Conservation (phyloP, 768 basidiomycete species). For the Pholiota microspora region DNA sequence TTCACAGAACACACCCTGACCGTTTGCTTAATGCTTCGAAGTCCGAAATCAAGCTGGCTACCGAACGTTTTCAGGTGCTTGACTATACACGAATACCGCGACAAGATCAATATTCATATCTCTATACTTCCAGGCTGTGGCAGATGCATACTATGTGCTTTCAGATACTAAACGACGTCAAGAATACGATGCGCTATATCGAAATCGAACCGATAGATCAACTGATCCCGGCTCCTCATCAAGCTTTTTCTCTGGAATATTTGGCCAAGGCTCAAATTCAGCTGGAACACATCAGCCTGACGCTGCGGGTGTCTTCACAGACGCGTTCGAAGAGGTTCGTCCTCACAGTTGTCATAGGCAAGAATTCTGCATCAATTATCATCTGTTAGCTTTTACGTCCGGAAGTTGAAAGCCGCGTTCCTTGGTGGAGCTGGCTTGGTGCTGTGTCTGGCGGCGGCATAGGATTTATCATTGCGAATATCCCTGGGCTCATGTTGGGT, state of each 20-base stretch:
- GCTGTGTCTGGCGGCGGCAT: slow-evolving; percentile 69
- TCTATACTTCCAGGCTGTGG: slow-evolving; percentile 73
- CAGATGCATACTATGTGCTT: slow-evolving; percentile 93
- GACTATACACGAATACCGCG: background rate
- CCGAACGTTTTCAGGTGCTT: slow-evolving; percentile 81
- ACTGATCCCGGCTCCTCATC: slow-evolving; percentile 65
- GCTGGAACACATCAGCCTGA: slow-evolving; percentile 49
- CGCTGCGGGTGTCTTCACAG: slow-evolving; percentile 79
- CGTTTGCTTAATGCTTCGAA: slow-evolving; percentile 68
- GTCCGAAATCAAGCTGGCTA: slow-evolving; percentile 70
- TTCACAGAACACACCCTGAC: slow-evolving; percentile 82
- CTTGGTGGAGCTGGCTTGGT: slow-evolving; percentile 79
- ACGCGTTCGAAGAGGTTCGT: slow-evolving; percentile 88
- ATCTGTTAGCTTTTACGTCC: slow-evolving; percentile 67
- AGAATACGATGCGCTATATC: slow-evolving; percentile 72
- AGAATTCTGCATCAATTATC: background rate
- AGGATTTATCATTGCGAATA: slow-evolving; percentile 65
- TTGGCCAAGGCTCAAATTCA: slow-evolving; percentile 49
- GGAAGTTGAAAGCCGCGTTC: slow-evolving; percentile 69
- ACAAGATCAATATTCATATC: background rate
- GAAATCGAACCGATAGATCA: slow-evolving; percentile 54
- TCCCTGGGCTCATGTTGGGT: slow-evolving; percentile 85
- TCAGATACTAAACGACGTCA: slow-evolving; percentile 70
- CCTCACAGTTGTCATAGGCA: background rate
- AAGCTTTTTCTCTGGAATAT: slow-evolving; percentile 77